Percentiles rank a stretch among this genome's conserved stretches.
Conservation (phyloP, 192 early-diverging fungal species). For the Rhizophagus sp. region DNA sequence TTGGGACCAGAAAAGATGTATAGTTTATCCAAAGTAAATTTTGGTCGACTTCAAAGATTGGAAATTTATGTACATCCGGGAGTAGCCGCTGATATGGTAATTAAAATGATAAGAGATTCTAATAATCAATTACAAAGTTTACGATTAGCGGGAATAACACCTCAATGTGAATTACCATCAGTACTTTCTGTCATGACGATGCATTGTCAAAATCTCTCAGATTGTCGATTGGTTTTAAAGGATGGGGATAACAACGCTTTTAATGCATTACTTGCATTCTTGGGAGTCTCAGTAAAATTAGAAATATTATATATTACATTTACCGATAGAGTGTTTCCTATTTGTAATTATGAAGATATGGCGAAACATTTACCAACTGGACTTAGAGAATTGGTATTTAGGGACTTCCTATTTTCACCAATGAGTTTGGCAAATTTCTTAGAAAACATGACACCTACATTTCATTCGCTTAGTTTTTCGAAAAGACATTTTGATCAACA, state of each 20-base stretch:
- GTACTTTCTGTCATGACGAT: background rate
- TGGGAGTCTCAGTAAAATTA: background rate
- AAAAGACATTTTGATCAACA: background rate
- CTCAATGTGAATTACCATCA: background rate
- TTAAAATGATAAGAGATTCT: slow-evolving; percentile 7
- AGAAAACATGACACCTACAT: background rate
- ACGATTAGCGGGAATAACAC: slow-evolving; percentile 7
- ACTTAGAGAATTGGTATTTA: background rate
- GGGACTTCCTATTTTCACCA: slow-evolving; percentile 4
- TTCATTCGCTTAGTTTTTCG: background rate
- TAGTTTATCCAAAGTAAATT: background rate
- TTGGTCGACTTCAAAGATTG: background rate
- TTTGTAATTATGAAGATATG: slow-evolving; percentile 8
- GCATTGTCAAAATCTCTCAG: slow-evolving; percentile 2
- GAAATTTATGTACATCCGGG: slow-evolving; percentile 8
- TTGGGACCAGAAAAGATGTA: background rate
- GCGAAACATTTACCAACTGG: slow-evolving; percentile 7
- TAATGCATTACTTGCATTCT: slow-evolving; percentile 2
- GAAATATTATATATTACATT: slow-evolving; percentile 4
- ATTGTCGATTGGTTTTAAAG: background rate
- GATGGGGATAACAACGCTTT: background rate
- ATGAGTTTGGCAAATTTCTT: background rate
- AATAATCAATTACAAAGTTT: slow-evolving; percentile 18
- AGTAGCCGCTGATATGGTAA: slow-evolving; percentile 4
- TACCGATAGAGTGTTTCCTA: background rate